Conservation (phyloP, 1,284 basidiomycete species). For the Leccinum cinnamomeum region DNA sequence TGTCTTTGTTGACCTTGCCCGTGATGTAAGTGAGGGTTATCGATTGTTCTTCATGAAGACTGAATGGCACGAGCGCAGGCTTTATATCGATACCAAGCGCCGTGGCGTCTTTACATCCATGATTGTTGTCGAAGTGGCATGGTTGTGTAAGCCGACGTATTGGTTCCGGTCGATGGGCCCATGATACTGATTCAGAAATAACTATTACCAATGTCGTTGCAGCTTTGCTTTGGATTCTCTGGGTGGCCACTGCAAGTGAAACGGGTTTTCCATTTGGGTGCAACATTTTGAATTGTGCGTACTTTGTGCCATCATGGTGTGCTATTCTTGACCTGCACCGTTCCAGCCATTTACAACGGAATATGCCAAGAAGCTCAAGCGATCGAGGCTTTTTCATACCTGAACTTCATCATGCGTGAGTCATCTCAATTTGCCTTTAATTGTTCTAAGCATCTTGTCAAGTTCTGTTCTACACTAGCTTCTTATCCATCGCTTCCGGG, state of each 20-base stretch:
- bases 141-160: constrained; percentile 34
- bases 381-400: constrained; percentile 52
- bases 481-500: constrained; percentile 39
- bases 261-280: constrained; percentile 34
- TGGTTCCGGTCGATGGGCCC: background rate
- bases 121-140: constrained; percentile 39
- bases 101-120: constrained; percentile 39
- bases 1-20: constrained; percentile 47
- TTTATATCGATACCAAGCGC: constrained; percentile 36
- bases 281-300: constrained; percentile 18
- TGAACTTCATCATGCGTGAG: constrained; percentile 53
- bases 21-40: constrained; percentile 42
- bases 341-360: constrained; percentile 9
- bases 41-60: background rate
- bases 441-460: constrained; percentile 2
- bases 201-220: constrained; percentile 1
- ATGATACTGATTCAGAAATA: background rate
- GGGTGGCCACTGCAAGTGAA: constrained; percentile 50
- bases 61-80: constrained; percentile 24
- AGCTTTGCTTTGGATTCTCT: constrained; percentile 59
- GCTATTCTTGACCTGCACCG: background rate
- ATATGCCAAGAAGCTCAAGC: constrained; percentile 47
- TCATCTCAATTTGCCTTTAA: constrained; percentile 1
- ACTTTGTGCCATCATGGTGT: background rate
- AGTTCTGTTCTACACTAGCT: constrained; percentile 45